Base-by-base conservation (phyloP, 257 asterid species). In the Mentha longifolia region DNA sequence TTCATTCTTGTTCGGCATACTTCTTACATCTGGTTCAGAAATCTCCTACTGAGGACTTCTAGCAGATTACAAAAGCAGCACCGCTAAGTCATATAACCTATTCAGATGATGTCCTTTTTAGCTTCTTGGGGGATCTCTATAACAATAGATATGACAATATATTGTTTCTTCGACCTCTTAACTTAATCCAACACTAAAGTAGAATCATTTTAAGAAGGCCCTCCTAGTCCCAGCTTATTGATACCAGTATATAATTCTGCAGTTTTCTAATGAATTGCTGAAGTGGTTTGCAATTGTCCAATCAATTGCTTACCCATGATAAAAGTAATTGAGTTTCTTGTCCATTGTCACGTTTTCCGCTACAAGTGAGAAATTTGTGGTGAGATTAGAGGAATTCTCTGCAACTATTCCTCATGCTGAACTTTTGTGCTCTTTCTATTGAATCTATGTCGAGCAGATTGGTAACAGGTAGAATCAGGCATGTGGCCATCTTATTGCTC, bases 381-480 rank as follows among this genome's bases (percentile, higher is more conserved):
- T 28, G 47, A 62, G 50, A 37, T 5, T 33, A 17, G 33, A 28
- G 16, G 35, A 58, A 45, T 9, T 71, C 20, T 65, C 59, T 58
- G 58, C 56, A 72, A 72, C 63, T 65, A 46, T 14, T 76, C 16
- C 72, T 59, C 43, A 30, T 30, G 67, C 39, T 10, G 31, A 51
- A 14, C 54, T 59, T 52, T 33, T 69, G 62, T 12, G 61, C 61
- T 60, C 55, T 60, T 39, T 57, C 61, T 43, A 68, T 65, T 39
- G 74, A 68, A 52, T 43, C 72, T 52, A 62, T 67, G 70, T 12
- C n/a, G 9, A 33, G 64, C 67, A 31, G 52, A 58, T 63, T 15
- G 5, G 50, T 59, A 31, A 50, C 51, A 3, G 49, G 54, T 46
- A 37, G 60, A 66, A 65, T 30, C 65, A 46, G 56, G 42, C 55